Conservation (phyloP, 768 basidiomycete species). For the Kwoniella dejecticola region DNA sequence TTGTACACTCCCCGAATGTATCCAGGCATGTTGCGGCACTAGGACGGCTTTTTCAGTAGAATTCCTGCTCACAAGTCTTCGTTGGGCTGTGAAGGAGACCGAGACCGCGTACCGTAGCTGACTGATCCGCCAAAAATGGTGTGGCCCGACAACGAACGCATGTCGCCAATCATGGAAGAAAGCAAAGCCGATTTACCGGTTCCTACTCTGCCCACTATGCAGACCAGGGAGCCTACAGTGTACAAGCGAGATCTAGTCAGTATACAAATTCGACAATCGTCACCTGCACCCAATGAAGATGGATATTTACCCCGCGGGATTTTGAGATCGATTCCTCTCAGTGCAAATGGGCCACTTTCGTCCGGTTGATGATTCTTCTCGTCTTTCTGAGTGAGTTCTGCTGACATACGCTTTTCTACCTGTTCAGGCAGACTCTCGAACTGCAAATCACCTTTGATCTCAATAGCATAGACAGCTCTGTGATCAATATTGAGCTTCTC, state of each 20-base stretch:
- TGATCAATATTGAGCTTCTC: conserved; percentile 60
- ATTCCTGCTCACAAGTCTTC: background rate
- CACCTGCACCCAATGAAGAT: too few relatives aligned
- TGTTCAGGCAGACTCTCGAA: conserved; percentile 50
- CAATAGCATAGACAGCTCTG: conserved; percentile 57
- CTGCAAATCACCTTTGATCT: conserved; percentile 53
- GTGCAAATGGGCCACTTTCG: conserved; percentile 58
- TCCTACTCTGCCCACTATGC: conserved; percentile 51
- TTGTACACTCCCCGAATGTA: conserved; percentile 49
- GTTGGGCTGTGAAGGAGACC: background rate
- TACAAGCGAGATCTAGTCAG: background rate
- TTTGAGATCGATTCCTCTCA: conserved; percentile 57
- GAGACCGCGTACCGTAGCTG: conserved; percentile 37
- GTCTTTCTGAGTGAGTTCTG: conserved; percentile 21
- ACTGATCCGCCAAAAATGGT: conserved; percentile 44
- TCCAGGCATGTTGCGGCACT: conserved; percentile 54
- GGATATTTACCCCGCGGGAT: conserved; percentile 27
- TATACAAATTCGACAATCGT: too few relatives aligned
- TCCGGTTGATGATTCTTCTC: background rate
- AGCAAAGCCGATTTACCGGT: conserved; percentile 52
- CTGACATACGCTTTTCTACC: conserved; percentile 42
- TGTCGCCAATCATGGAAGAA: conserved; percentile 48
- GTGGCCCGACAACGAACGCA: conserved; percentile 36
- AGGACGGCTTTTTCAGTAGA: background rate
- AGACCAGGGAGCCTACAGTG: conserved; percentile 41